phyloP scores from a whole-genome alignment of 2,329 filamentous ascomycete genomes.

The Phialophora verrucosa region DNA sequence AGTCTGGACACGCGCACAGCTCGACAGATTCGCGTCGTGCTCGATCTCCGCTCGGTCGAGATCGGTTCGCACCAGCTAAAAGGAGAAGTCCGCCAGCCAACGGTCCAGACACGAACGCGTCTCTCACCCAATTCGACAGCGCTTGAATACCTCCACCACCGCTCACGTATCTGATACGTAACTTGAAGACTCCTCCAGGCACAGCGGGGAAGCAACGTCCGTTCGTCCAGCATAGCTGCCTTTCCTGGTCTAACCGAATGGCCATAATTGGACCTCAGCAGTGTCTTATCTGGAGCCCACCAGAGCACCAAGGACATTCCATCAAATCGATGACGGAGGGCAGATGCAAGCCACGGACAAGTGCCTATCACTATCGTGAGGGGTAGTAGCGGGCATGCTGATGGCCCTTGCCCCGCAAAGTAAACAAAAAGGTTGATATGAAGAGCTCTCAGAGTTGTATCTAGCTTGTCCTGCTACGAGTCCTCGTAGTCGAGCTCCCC shows the following conservation, averaged over 20 bases:
- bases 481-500: background rate
- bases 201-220: constrained; percentile 29
- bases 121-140: constrained; percentile 5
- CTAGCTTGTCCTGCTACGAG: background rate
- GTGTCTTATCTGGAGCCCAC: constrained; percentile 33
- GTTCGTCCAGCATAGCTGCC: constrained; percentile 35
- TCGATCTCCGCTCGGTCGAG: background rate
- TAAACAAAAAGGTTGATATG: constrained; percentile 29
- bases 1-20: background rate
- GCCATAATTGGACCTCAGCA: constrained; percentile 27
- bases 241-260: constrained; percentile 28
- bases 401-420: constrained; percentile 32
- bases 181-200: constrained; percentile 14
- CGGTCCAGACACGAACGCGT: constrained; percentile 13
- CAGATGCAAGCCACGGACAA: constrained; percentile 19
- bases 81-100: constrained; percentile 34
- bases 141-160: background rate
- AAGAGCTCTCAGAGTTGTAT: constrained; percentile 4
- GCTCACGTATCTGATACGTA: constrained; percentile 30
- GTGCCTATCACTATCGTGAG: constrained; percentile 33
- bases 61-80: background rate
- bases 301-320: constrained; percentile 22
- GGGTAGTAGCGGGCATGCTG: constrained; percentile 22
- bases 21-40: background rate
- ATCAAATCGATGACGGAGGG: constrained; percentile 18